Percentiles rank a stretch among this genome's conserved stretches.
Conservation (phyloP, 805 yeast genomes). For the Citeromyces matritensis region DNA sequence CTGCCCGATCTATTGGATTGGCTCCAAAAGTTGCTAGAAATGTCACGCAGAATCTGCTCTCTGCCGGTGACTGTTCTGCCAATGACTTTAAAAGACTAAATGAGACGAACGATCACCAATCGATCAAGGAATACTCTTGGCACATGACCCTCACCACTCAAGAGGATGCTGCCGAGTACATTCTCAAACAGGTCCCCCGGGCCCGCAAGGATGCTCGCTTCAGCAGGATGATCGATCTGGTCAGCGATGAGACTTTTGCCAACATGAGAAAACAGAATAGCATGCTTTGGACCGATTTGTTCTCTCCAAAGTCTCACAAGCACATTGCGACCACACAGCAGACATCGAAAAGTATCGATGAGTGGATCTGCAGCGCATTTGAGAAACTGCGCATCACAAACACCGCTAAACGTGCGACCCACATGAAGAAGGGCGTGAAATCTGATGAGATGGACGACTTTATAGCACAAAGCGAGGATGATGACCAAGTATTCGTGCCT, state of each 20-base stretch:
- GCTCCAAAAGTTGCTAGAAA: not conserved
- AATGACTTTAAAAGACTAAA: not conserved
- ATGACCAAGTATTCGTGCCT: conserved; percentile 34
- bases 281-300: conserved; percentile 25
- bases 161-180: conserved; percentile 3
- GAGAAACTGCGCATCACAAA: conserved; percentile 11
- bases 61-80: not conserved
- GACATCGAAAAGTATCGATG: conserved; percentile 11
- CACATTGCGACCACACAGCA: conserved; percentile 18
- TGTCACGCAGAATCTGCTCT: not conserved
- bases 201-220: conserved; percentile 3
- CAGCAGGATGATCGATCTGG: not conserved
- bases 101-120: conserved; percentile 1
- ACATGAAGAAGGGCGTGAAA: conserved; percentile 8
- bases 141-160: conserved; percentile 1
- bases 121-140: conserved; percentile 1
- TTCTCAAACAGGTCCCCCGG: conserved; percentile 4
- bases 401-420: conserved; percentile 10
- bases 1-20: conserved; percentile 1
- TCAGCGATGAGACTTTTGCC: not conserved
- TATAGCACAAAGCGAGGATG: conserved; percentile 19
- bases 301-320: conserved; percentile 19
- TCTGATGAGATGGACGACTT: conserved; percentile 16
- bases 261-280: not conserved
- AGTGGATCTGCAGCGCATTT: conserved; percentile 28